A percentile compares a stretch with the other conserved stretches of the same genome.
These are phyloP conservation scores for Erysiphe neolycopersici DNA, from an alignment of 2,329 filamentous ascomycete genomes.

Conservation along the genomic window DNA sequence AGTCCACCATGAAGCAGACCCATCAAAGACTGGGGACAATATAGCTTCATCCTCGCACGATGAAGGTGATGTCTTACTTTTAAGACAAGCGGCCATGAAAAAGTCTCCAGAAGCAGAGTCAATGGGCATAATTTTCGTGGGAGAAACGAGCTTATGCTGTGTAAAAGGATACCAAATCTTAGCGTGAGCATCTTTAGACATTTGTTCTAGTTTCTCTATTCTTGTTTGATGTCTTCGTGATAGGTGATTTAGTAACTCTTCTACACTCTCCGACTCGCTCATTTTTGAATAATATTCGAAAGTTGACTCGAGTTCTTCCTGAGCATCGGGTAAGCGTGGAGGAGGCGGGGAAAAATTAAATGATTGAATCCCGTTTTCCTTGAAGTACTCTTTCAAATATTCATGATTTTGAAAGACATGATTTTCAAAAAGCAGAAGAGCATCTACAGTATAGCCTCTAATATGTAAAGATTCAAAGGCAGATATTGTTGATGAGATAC, in stretches of 20 bases:
- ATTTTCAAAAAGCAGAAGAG: slow-evolving; percentile 42
- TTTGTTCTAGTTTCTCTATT: slow-evolving; percentile 29
- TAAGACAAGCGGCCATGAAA: slow-evolving; percentile 30
- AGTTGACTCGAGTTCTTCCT: slow-evolving; percentile 30
- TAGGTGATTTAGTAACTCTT: slow-evolving; percentile 23
- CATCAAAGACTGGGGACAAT: slow-evolving; percentile 47
- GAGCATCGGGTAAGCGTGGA: slow-evolving; percentile 12
- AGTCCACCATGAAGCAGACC: slow-evolving; percentile 78
- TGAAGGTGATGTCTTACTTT: neutral
- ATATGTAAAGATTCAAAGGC: slow-evolving; percentile 53
- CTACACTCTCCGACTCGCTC: slow-evolving; percentile 16
- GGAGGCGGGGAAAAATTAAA: slow-evolving; percentile 33
- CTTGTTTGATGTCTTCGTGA: slow-evolving; percentile 26
- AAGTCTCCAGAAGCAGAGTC: slow-evolving; percentile 59
- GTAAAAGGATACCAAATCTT: slow-evolving; percentile 74
- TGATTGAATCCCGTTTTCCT: slow-evolving; percentile 27
- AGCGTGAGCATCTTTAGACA: slow-evolving; percentile 32
- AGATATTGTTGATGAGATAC: slow-evolving; percentile 55
- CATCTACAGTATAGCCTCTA: slow-evolving; percentile 53
- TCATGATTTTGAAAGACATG: slow-evolving; percentile 36
- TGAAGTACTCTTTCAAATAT: slow-evolving; percentile 44
- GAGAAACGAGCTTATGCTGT: slow-evolving; percentile 38
- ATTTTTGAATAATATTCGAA: slow-evolving; percentile 31
- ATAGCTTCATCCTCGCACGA: slow-evolving; percentile 11
- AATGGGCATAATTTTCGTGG: slow-evolving; percentile 41